Base-by-base conservation (phyloP, 768 basidiomycete species). In the Tylopilus subfusipes region DNA sequence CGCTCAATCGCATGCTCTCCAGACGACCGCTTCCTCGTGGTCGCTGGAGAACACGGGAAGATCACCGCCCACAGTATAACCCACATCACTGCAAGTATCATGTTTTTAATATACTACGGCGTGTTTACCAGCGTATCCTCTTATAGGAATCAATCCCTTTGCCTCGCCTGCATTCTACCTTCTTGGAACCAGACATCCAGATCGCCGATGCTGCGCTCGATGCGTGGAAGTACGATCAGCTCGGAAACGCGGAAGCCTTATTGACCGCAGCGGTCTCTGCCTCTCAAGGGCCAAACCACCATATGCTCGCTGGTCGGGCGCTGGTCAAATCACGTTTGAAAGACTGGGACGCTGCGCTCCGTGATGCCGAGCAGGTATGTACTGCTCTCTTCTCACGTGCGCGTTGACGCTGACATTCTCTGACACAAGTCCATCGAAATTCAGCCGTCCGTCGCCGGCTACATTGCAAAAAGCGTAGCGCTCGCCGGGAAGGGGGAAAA, bases 351-450 rank as follows among this genome's bases (percentile, higher is more conserved):
- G 40, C n/a, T 39, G 57, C 57, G 1, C 24, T 48, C 2, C 4
- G 11, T 5, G 54, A 58, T 7, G 57, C 57, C 3, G 24, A 58
- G 22, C n/a, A 52, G 50, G 57, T 58, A 11, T 11, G 13, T 40
- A 0, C 29, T 14, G 4, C 8, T 51, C 18, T 2, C 18, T 10
- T 24, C 12, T n/a, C n/a, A 9, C 36, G n/a, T 38, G n/a, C 36
- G 3, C 2, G n/a, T 8, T 30, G 30, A 14, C 16, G 5, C 14
- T 52, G n/a, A 53, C 16, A 0, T 36, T 24, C 13, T 29, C 36
- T 30, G 12, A 13, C 12, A 12, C 13, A 18, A 59, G 58, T 59
- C 50, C 21, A 34, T 52, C 42, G 11, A 29, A 44, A 33, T 52
- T n/a, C n/a, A 27, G 24, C 50, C 50, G 3, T 36, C 42, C 14